Evolutionary conservation across 2,329 filamentous ascomycete species (phyloP), one percentile per base, ranked within the genome.

Genomic region (Emergomyces pasteurianus): DNA sequence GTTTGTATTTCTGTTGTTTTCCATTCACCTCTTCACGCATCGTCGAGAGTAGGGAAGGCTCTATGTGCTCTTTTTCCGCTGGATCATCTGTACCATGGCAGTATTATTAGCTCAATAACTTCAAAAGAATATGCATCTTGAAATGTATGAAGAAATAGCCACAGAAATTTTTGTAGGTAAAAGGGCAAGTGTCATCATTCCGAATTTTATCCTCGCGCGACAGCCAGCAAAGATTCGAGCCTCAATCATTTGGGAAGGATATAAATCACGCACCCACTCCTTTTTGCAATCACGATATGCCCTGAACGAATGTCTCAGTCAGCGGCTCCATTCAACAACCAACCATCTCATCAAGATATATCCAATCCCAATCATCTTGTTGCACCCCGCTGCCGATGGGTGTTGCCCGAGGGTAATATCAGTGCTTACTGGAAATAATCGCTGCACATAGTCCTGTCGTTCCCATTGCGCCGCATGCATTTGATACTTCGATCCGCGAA

Each of bases 221-320:
- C 49, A 52, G 23, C 3, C 6, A 38, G 31, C 9, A 23, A 10
- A 18, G 52, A 21, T 5, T 18, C 46, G 7, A 10, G 8, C 12
- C 23, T 7, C 12, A 23, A 49, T 26, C 23, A 16, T 1, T 7
- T 28, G 46, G 3, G 14, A 49, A 26, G 16, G 2, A 47, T 21
- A 7, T 21, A 58, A 36, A 43, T 52, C 16, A 52, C 83, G 69
- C 81, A 96, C 91, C 92, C 92, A 96, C 78, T 86, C 83, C 77
- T 95, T 92, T 75, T 96, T 96, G 77, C 92, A 97, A 64, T 95
- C 90, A 62, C 91, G 85, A 74, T 96, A 97, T 58, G 91, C 91
- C 76, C 91, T 95, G 65, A n/a, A n/a, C 4, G 23, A 18, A 28
- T 55, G n/a, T 18, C 26, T 14, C 21, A 50, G n/a, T 56, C 10